Evolutionary conservation across 1,139 yeast genomes (phyloP).

Genomic region (Nakaseomyces delphensis): DNA sequence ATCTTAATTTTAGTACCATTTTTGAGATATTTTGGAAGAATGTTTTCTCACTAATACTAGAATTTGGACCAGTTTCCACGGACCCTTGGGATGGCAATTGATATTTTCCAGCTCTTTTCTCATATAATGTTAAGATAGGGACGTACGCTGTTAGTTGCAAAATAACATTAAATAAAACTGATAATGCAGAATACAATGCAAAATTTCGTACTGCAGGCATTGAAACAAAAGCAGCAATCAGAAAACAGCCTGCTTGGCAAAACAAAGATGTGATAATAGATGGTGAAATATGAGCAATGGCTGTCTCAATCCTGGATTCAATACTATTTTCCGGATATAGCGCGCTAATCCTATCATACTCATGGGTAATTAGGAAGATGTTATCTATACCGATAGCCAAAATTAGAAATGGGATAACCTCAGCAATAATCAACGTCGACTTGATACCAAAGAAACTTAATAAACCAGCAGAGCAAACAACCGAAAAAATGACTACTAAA

Average conservation of each 20-base stretch:
- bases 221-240: slow-evolving; percentile 67
- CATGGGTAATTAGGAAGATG: slow-evolving; percentile 77
- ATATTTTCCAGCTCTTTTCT: slow-evolving; percentile 11
- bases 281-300: slow-evolving; percentile 75
- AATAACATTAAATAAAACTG: slow-evolving; percentile 65
- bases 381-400: slow-evolving; percentile 94
- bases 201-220: slow-evolving; percentile 97
- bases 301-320: slow-evolving; percentile 48
- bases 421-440: slow-evolving; percentile 88
- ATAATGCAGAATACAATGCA: slow-evolving; percentile 84
- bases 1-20: not conserved
- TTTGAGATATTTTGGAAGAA: slow-evolving; percentile 34
- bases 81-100: not conserved
- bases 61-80: slow-evolving; percentile 10
- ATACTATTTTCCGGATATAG: slow-evolving; percentile 39
- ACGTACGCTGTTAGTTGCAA: slow-evolving; percentile 78
- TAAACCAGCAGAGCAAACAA: slow-evolving; percentile 72
- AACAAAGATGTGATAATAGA: slow-evolving; percentile 71
- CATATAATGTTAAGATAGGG: slow-evolving; percentile 43
- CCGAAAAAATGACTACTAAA: slow-evolving; percentile 68
- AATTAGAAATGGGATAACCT: slow-evolving; percentile 90
- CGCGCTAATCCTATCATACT: slow-evolving; percentile 49
- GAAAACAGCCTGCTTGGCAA: slow-evolving; percentile 69
- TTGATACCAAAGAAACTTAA: slow-evolving; percentile 67
- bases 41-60: slow-evolving; percentile 19